phyloP scores from a whole-genome alignment of 306 rosid species.

The Lagenaria siceraria region DNA sequence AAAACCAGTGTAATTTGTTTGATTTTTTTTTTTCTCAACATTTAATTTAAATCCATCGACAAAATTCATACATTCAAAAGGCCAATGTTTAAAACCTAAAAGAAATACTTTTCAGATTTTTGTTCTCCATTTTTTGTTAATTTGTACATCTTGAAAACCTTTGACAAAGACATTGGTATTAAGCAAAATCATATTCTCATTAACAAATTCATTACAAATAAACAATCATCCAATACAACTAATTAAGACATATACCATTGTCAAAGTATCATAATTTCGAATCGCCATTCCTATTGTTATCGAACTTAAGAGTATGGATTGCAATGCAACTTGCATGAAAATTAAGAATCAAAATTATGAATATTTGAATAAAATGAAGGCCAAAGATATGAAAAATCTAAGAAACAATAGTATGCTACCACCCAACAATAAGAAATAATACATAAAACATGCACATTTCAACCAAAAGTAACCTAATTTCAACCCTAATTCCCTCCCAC shows the following conservation, averaged over 20 bases:
- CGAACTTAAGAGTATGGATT: background rate
- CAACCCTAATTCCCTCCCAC: slow-evolving; percentile 1
- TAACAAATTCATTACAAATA: background rate
- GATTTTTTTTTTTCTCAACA: too few relatives aligned
- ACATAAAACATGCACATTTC: background rate
- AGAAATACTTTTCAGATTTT: too few relatives aligned
- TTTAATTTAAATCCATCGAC: too few relatives aligned
- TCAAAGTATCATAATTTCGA: too few relatives aligned
- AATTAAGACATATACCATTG: too few relatives aligned
- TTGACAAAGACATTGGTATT: background rate
- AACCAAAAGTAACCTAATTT: slow-evolving; percentile 3
- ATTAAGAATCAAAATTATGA: background rate
- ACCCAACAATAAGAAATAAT: background rate
- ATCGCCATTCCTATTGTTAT: background rate
- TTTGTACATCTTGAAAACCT: background rate
- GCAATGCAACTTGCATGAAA: background rate
- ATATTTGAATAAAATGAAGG: background rate
- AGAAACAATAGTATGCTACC: background rate
- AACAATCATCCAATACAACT: background rate
- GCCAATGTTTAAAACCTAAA: too few relatives aligned
- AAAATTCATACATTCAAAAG: too few relatives aligned
- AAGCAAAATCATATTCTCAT: background rate
- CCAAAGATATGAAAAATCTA: background rate
- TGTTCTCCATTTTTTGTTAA: too few relatives aligned
- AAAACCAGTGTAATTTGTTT: too few relatives aligned